A percentile compares a stretch with the other conserved stretches of the same genome.
These are phyloP conservation scores for Ascochyta viciae-villosae DNA, from an alignment of 2,329 filamentous ascomycete species.

Conservation along the genomic window DNA sequence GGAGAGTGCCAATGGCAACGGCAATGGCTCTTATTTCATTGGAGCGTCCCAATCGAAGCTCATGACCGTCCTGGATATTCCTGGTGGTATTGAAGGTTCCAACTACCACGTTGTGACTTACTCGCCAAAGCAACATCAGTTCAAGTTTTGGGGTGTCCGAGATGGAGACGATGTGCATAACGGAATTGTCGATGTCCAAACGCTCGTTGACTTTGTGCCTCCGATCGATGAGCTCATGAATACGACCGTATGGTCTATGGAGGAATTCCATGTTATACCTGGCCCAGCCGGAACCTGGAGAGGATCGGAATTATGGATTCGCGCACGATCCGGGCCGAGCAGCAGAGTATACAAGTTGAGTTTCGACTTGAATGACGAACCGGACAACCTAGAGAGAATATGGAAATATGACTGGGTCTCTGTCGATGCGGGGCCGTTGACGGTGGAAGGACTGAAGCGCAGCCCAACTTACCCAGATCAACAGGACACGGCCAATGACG, in stretches of 20 bases:
- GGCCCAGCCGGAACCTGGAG: conserved; percentile 46
- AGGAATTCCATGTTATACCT: conserved; percentile 55
- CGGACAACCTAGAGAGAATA: conserved; percentile 66
- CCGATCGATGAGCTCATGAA: conserved; percentile 60
- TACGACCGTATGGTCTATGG: conserved; percentile 60
- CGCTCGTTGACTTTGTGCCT: conserved; percentile 68
- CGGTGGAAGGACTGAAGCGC: conserved; percentile 50
- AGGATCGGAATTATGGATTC: conserved; percentile 55
- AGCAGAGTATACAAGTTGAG: conserved; percentile 73
- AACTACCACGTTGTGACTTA: conserved; percentile 77
- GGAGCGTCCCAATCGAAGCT: conserved; percentile 80
- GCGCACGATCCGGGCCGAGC: conserved; percentile 63
- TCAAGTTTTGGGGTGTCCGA: conserved; percentile 89
- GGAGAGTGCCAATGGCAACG: conserved; percentile 61
- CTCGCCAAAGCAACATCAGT: conserved; percentile 87
- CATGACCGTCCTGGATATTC: conserved; percentile 72
- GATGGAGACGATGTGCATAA: conserved; percentile 65
- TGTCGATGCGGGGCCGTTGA: conserved; percentile 53
- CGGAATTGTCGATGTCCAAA: conserved; percentile 74
- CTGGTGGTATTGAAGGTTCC: conserved; percentile 56
- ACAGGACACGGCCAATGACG: conserved; percentile 42
- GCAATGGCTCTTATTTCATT: conserved; percentile 71
- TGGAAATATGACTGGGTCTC: conserved; percentile 67
- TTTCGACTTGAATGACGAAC: conserved; percentile 71
- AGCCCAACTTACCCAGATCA: conserved; percentile 50